phyloP scores from a whole-genome alignment of 1,284 basidiomycete species.

The Ustilago shanxiensis region DNA sequence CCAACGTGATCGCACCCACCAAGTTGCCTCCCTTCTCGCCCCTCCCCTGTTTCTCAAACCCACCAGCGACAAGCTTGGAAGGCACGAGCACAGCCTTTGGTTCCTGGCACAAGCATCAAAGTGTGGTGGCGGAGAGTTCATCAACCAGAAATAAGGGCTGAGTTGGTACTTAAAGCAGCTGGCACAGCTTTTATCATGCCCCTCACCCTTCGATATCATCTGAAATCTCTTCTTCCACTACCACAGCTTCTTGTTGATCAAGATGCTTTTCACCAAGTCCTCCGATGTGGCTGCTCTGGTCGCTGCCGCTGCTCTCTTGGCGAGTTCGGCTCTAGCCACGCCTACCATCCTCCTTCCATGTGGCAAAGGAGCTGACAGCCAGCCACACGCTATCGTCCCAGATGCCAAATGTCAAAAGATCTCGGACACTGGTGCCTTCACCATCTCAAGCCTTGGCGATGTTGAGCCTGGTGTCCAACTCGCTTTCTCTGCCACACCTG shows the following conservation, averaged over 20 bases:
- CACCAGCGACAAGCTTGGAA: neutral
- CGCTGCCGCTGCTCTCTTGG: slow-evolving; percentile 1
- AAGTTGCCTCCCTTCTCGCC: neutral
- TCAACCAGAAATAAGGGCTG: too few relatives aligned
- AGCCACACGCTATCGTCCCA: slow-evolving; percentile 14
- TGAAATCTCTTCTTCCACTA: neutral
- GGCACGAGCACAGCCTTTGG: neutral
- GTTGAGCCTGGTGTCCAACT: neutral
- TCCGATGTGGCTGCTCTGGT: slow-evolving; percentile 1
- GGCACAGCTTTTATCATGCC: neutral
- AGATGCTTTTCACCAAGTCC: slow-evolving; percentile 3
- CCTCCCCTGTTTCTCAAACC: neutral
- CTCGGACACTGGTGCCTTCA: slow-evolving; percentile 25
- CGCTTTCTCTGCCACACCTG: slow-evolving; percentile 20
- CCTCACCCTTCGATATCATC: too few relatives aligned
- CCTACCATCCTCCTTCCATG: slow-evolving; percentile 22
- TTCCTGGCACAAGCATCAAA: neutral
- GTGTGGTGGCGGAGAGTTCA: neutral
- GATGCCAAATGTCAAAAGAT: slow-evolving; percentile 25
- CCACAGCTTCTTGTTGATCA: neutral
- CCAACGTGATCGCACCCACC: neutral
- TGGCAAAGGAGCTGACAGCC: neutral
- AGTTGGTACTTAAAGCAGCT: neutral
- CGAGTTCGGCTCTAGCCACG: neutral
- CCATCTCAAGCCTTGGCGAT: neutral